Evolutionary conservation across 2,329 filamentous ascomycete species (phyloP), one percentile per base, ranked within the genome.

Genomic region (Cordyceps pruinosa): DNA sequence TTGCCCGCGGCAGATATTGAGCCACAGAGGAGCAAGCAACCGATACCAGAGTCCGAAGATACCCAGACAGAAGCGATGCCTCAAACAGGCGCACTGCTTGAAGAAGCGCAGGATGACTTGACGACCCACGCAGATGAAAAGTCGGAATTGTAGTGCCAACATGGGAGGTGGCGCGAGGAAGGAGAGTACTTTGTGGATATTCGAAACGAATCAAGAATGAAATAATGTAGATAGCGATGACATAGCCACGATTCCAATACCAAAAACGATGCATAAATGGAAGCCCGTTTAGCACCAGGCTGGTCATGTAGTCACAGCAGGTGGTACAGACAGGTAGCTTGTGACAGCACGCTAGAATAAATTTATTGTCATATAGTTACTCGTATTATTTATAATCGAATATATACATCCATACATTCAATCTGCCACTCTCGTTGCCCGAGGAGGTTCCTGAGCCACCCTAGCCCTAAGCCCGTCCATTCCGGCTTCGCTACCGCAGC

Each of bases 361-460:
- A n/a, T n/a, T 42, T 10, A 42, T 32, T 30, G 10, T 15, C 44
- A 5, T 19, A 26, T 21, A 3, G 25, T 47, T 28, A 5, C 26
- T 46, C 28, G 10, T 42, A 13, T 7, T 41, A 28, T 23, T 35
- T 30, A 94, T 62, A 96, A 74, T 61, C 89, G 79, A 54, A 97
- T 84, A 65, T 92, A 86, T 30, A 97, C 83, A 71, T 96, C 91
- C 72, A 99, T 81, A 70, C 92, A 97, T 58, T 93, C 90, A 62
- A 99, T 82, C 65, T 88, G 83, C 89, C 93, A 96, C 71, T 97
- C 92, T 65, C 88, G 84, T 71, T 84, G 84, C 4, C 91, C 92
- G 51, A 96, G 72, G 51, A 96, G 72, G 66, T 85, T 91, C 64
- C 91, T 82, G 59, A 96, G 73, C 91, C 92, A 96, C 71, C 95